These are phyloP conservation scores for Agaricus bisporus DNA, from an alignment of 768 basidiomycete genomes.

Conservation along the genomic window DNA sequence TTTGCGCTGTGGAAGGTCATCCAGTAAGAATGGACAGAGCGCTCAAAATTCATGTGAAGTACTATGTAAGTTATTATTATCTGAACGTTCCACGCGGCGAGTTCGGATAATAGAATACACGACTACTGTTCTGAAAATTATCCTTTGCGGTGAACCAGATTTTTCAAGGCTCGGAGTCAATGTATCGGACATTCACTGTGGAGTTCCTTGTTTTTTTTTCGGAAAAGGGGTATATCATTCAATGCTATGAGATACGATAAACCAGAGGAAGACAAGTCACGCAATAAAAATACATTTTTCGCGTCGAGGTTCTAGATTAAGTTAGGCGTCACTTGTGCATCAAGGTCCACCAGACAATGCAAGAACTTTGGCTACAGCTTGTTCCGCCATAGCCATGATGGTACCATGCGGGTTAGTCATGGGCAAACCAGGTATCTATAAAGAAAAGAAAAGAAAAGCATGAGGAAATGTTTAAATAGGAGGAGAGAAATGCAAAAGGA, in stretches of 20 bases:
- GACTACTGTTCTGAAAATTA: too few relatives aligned
- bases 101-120: too few relatives aligned
- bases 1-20: too few relatives aligned
- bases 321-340: neutral
- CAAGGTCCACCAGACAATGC: conserved; percentile 5
- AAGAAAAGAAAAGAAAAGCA: neutral
- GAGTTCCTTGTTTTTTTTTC: too few relatives aligned
- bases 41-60: too few relatives aligned
- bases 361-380: conserved; percentile 5
- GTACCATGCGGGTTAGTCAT: conserved; percentile 8
- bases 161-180: too few relatives aligned
- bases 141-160: too few relatives aligned
- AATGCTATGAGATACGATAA: too few relatives aligned
- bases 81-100: too few relatives aligned
- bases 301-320: neutral
- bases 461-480: neutral
- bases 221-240: neutral
- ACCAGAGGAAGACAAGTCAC: neutral
- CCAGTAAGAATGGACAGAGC: too few relatives aligned
- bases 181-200: too few relatives aligned
- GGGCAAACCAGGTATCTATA: conserved; percentile 3
- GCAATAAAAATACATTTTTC: neutral
- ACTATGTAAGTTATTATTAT: too few relatives aligned
- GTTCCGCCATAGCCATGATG: conserved; percentile 7
- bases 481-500: neutral